Conservation (phyloP, 192 early-diverging fungal genomes). For the Chytriomyces hyalinus region DNA sequence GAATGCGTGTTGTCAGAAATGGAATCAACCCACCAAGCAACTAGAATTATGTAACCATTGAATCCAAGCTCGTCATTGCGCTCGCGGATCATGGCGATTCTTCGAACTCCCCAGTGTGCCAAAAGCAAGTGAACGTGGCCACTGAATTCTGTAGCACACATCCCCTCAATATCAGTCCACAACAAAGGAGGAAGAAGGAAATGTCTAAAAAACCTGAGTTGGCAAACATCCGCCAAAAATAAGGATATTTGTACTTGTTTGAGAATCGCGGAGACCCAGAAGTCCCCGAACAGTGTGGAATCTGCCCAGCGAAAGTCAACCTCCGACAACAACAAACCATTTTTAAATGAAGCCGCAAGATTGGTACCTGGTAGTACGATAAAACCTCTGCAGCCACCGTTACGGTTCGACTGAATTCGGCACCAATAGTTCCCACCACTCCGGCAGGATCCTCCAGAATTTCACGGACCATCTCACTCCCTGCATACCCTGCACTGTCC, state of each 20-base stretch:
- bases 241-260: constrained; percentile 19
- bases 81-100: neutral
- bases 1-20: no score
- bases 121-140: neutral
- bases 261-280: neutral
- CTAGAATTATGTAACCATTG: no score
- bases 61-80: neutral
- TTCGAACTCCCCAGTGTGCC: neutral
- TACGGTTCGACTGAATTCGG: no score
- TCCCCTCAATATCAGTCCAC: neutral
- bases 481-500: no score
- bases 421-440: no score
- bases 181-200: neutral
- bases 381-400: no score
- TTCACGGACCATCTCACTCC: no score
- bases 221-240: constrained; percentile 5
- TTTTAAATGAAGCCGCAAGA: no score
- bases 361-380: no score
- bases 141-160: neutral
- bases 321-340: no score
- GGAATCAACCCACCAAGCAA: no score
- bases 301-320: neutral
- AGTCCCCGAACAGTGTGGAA: constrained; percentile 2
- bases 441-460: no score
- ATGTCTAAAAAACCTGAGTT: neutral